phyloP scores from a whole-genome alignment of 495 filamentous ascomycete genomes.

The Geopyxis carbonaria region DNA sequence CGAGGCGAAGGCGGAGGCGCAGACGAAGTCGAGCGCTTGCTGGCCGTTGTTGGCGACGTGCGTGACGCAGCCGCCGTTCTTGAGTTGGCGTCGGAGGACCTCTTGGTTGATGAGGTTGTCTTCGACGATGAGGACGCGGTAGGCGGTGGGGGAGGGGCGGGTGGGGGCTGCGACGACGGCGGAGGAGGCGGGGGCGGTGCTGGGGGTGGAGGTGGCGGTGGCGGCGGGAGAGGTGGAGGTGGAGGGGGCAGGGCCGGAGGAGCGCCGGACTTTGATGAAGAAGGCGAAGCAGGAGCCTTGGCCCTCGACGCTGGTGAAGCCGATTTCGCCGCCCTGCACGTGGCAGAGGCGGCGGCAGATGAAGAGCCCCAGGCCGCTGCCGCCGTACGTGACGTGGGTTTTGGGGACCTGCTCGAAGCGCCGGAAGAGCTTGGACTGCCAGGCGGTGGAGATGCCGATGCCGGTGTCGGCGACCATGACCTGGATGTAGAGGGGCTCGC shows the following conservation, averaged over 20 bases:
- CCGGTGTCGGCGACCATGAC: constrained; percentile 43
- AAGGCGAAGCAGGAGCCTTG: constrained; percentile 75
- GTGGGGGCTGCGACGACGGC: constrained; percentile 72
- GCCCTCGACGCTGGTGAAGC: constrained; percentile 53
- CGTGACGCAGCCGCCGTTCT: constrained; percentile 55
- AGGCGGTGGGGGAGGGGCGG: constrained; percentile 26
- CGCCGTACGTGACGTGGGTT: constrained; percentile 70
- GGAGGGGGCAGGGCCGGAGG: constrained; percentile 44
- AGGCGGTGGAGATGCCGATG: constrained; percentile 54
- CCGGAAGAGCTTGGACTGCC: constrained; percentile 62
- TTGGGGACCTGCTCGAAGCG: constrained; percentile 65
- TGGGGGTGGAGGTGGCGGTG: constrained; percentile 57
- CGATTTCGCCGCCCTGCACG: constrained; percentile 76
- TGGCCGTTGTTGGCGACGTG: constrained; percentile 66
- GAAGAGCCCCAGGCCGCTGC: constrained; percentile 68
- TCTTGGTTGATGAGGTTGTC: constrained; percentile 89
- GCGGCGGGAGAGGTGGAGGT: constrained; percentile 63
- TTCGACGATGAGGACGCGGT: constrained; percentile 63
- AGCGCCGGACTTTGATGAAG: constrained; percentile 47
- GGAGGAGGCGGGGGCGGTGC: constrained; percentile 56
- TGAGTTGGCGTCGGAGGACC: constrained; percentile 60
- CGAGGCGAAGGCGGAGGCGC: constrained; percentile 42
- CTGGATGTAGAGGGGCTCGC: constrained; percentile 17
- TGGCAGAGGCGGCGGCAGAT: constrained; percentile 65
- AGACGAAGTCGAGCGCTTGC: constrained; percentile 73